These are phyloP conservation scores for Neonectria ditissima DNA, from an alignment of 2,329 filamentous ascomycete genomes.

Conservation along the genomic window DNA sequence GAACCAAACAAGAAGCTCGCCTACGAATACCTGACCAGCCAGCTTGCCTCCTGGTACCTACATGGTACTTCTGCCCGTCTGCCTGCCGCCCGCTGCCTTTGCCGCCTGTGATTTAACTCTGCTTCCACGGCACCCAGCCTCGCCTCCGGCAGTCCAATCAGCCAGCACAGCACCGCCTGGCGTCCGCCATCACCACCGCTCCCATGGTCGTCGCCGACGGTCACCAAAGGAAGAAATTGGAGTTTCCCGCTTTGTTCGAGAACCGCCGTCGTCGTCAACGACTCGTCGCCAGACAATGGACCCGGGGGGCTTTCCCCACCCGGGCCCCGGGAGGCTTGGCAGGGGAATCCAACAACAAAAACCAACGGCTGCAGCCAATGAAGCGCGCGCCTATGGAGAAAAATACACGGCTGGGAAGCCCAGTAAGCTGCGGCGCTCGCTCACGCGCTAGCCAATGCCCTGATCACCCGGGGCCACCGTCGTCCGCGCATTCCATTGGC, in stretches of 20 bases:
- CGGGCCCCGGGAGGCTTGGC: slow-evolving; percentile 35
- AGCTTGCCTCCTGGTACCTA: not conserved
- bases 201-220: too few species aligned
- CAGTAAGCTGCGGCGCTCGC: not conserved
- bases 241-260: slow-evolving; percentile 4
- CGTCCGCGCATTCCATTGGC: slow-evolving; percentile 23
- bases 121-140: not conserved
- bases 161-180: not conserved
- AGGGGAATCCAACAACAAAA: slow-evolving; percentile 29
- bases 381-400: slow-evolving; percentile 31
- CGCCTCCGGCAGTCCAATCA: slow-evolving; percentile 8
- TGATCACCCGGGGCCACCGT: slow-evolving; percentile 3
- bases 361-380: slow-evolving; percentile 35
- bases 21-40: not conserved
- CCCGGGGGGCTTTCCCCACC: slow-evolving; percentile 22
- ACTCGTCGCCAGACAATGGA: slow-evolving; percentile 19
- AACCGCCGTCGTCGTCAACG: slow-evolving; percentile 25
- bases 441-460: not conserved
- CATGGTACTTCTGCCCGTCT: too few species aligned
- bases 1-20: slow-evolving; percentile 8
- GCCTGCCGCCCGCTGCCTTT: too few species aligned
- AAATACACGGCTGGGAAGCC: not conserved
- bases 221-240: too few species aligned
- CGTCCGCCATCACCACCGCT: not conserved
- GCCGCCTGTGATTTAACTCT: not conserved